phyloP scores from a whole-genome alignment of 2,329 filamentous ascomycete genomes.

The Acrodontium crateriforme region DNA sequence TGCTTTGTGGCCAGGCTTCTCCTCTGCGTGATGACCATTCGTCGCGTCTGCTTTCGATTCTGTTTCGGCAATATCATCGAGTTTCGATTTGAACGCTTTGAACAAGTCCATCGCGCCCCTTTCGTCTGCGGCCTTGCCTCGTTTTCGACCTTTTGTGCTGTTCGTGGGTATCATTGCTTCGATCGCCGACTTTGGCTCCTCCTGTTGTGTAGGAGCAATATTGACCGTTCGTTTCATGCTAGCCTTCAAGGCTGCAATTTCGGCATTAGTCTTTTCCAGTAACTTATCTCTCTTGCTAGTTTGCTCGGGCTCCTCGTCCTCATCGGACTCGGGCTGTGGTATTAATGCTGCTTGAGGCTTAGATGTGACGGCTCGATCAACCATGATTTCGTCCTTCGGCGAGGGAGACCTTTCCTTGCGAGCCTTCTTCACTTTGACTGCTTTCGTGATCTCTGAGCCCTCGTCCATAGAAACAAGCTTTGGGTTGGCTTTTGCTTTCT shows the following conservation, averaged over 20 bases:
- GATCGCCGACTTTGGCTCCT: constrained; percentile 52
- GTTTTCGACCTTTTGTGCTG: constrained; percentile 56
- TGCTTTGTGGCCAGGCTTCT: background rate
- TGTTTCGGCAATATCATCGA: constrained; percentile 36
- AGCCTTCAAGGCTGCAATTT: constrained; percentile 67
- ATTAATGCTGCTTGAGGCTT: too few species aligned
- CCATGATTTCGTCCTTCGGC: constrained; percentile 1
- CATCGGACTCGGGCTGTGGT: constrained; percentile 6
- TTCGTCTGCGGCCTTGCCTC: constrained; percentile 34
- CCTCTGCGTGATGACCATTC: constrained; percentile 3
- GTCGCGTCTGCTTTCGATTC: constrained; percentile 1
- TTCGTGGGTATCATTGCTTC: constrained; percentile 63
- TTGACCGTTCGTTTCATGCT: constrained; percentile 56
- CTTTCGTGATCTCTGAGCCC: constrained; percentile 10
- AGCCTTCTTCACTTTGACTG: constrained; percentile 7
- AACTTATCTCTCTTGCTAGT: constrained; percentile 5
- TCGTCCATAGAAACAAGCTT: constrained; percentile 46
- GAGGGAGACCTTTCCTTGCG: constrained; percentile 5
- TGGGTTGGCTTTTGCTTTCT: constrained; percentile 68
- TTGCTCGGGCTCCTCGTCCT: constrained; percentile 13
- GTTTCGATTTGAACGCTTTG: constrained; percentile 22
- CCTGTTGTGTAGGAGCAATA: constrained; percentile 26
- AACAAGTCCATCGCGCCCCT: background rate
- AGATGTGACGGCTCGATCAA: too few species aligned
- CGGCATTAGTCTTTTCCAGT: constrained; percentile 60